These are phyloP conservation scores for Cenchrus americanus DNA, from an alignment of 176 grass and related monocot genomes.

Conservation along the genomic window DNA sequence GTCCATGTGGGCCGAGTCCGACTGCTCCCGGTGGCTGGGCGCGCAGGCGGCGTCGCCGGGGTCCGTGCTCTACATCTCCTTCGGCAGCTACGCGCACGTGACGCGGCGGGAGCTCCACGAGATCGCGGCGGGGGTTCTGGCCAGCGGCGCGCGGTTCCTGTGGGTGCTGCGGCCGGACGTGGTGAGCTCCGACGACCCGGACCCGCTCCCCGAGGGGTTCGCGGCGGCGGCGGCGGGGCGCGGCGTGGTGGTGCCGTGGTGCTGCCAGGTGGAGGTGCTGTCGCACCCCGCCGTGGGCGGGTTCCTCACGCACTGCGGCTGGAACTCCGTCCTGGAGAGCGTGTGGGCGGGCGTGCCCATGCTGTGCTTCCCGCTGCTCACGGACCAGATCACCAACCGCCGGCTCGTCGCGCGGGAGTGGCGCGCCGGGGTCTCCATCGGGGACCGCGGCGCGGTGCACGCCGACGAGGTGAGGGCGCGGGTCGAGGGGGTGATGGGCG, in stretches of 20 bases:
- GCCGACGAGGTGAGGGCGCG: conserved; percentile 44
- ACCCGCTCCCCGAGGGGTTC: conserved; percentile 61
- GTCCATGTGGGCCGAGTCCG: conserved; percentile 67
- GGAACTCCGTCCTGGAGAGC: conserved; percentile 83
- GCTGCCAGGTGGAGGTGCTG: conserved; percentile 72
- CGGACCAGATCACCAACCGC: conserved; percentile 70
- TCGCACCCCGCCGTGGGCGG: conserved; percentile 47
- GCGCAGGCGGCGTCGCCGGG: background rate
- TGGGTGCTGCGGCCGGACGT: conserved; percentile 71
- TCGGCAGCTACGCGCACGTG: conserved; percentile 71
- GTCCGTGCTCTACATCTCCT: conserved; percentile 81
- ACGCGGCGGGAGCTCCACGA: conserved; percentile 52
- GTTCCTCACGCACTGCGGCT: conserved; percentile 83
- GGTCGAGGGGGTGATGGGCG: conserved; percentile 51
- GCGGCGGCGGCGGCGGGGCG: conserved; percentile 7
- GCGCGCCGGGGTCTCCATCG: conserved; percentile 54
- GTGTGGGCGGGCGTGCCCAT: conserved; percentile 65
- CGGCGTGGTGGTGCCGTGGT: conserved; percentile 72
- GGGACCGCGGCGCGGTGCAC: conserved; percentile 45
- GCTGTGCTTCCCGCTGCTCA: conserved; percentile 77
- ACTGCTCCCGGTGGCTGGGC: conserved; percentile 68
- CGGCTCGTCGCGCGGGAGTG: conserved; percentile 58
- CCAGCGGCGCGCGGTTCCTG: conserved; percentile 61
- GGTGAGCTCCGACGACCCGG: conserved; percentile 65
- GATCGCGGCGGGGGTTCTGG: conserved; percentile 64